phyloP scores from a whole-genome alignment of 108 stramenopile genomes.

The Stephanodiscus minutulus region DNA sequence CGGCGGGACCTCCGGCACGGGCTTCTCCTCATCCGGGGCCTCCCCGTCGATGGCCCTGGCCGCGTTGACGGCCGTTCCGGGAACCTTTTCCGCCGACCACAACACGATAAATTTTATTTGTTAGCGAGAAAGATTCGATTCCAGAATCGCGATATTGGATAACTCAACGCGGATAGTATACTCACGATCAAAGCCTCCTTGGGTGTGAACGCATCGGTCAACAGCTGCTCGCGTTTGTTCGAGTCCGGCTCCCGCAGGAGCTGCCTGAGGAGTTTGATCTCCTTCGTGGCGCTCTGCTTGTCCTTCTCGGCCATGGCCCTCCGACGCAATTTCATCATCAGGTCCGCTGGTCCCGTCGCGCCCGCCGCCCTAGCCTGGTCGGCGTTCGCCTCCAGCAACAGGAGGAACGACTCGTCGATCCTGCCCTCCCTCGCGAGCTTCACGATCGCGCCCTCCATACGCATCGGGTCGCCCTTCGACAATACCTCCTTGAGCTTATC shows the following conservation, averaged over 20 bases:
- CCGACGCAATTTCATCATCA: constrained; percentile 71
- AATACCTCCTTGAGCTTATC: constrained; percentile 68
- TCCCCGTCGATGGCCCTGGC: constrained; percentile 83
- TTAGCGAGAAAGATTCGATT: not conserved
- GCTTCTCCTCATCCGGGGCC: constrained; percentile 75
- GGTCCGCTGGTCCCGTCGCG: constrained; percentile 70
- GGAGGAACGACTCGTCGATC: constrained; percentile 81
- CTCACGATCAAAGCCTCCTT: constrained; percentile 72
- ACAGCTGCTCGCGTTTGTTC: constrained; percentile 62
- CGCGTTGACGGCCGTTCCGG: constrained; percentile 86
- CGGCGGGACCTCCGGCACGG: constrained; percentile 87
- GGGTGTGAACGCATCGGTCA: constrained; percentile 88
- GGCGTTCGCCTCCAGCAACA: constrained; percentile 86
- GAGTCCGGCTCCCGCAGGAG: constrained; percentile 71
- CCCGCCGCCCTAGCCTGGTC: constrained; percentile 80
- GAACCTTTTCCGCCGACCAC: constrained; percentile 40
- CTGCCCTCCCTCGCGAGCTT: constrained; percentile 74
- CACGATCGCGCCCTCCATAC: constrained; percentile 87
- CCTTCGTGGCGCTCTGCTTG: constrained; percentile 73
- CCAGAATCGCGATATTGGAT: not conserved
- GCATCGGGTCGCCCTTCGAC: constrained; percentile 79
- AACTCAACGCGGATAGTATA: not conserved
- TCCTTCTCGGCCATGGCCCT: constrained; percentile 84
- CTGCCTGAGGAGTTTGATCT: constrained; percentile 80
- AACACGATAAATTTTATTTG: not conserved